Evolutionary conservation across 768 basidiomycete species (phyloP), one percentile per base, ranked within the genome.

Genomic region (Naganishia antarctica): DNA sequence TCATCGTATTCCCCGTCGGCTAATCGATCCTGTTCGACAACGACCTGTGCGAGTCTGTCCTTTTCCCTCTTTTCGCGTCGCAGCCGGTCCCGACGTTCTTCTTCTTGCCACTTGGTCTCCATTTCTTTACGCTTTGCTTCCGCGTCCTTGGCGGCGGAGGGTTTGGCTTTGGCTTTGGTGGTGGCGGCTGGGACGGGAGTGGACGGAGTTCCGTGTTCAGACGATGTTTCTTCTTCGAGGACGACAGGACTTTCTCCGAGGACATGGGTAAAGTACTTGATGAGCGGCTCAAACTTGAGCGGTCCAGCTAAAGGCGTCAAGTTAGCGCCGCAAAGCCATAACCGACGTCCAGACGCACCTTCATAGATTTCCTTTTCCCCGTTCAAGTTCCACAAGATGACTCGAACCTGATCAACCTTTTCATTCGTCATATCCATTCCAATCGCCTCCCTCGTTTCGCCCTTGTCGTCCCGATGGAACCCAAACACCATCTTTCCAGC

Each of bases 271-370:
- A 87, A 86, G 80, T 87, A 89, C 70, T 85, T 84, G 66, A 82
- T 82, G 43, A 94, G 79, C 2, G 87, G 81, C 59, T 90, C 87
- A 67, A 84, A 82, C 78, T 93, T 93, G 71, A 81, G 82, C 37
- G 81, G 76, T 44, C 90, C 90, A 87, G 70, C 7, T 26, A 15
- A 66, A 18, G n/a, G 50, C 26, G 34, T 44, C 25, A 29, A n/a
- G 3, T 44, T 3, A 61, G 49, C 25, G 68, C 49, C 21, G 28
- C 1, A 34, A 7, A 34, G 9, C 8, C 18, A 18, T 11, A 12
- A 44, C 43, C 13, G 18, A 44, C 43, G 16, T 9, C 29, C 16
- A 21, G 1, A 69, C 76, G 45, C 58, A 88, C 90, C 90, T 74
- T 88, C 81, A 70, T 88, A 93, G 61, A 81, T 81, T 26, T 85